These are phyloP conservation scores for Zopfia rhizophila DNA, from an alignment of 2,329 filamentous ascomycete species.

Conservation along the genomic window DNA sequence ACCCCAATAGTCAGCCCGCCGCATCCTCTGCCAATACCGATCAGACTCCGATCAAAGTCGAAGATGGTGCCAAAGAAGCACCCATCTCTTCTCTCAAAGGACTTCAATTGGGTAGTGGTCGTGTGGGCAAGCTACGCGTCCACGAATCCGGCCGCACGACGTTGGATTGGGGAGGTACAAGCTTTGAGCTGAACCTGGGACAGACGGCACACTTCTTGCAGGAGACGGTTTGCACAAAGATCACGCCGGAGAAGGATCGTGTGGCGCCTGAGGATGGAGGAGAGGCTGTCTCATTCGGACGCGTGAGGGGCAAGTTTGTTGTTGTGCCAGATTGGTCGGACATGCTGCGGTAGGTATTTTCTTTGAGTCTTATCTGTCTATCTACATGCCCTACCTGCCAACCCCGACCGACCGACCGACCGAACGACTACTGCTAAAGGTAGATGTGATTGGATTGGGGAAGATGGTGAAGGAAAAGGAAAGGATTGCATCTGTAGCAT, in stretches of 20 bases:
- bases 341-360: conserved; percentile 53
- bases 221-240: conserved; percentile 62
- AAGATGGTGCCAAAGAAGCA: conserved; percentile 35
- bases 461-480: too few relatives aligned
- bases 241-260: conserved; percentile 47
- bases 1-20: conserved; percentile 30
- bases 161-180: conserved; percentile 71
- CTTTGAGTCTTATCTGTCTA: too few relatives aligned
- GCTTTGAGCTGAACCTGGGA: conserved; percentile 67
- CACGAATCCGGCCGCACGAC: conserved; percentile 70
- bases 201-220: conserved; percentile 68
- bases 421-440: too few relatives aligned
- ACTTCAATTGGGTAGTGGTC: conserved; percentile 65
- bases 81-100: conserved; percentile 50
- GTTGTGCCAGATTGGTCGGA: conserved; percentile 69
- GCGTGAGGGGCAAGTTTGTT: conserved; percentile 72
- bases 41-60: conserved; percentile 39
- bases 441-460: too few relatives aligned
- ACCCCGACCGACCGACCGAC: too few relatives aligned
- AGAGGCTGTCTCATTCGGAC: conserved; percentile 66
- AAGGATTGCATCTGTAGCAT: too few relatives aligned
- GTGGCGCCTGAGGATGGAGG: conserved; percentile 49
- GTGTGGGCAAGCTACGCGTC: conserved; percentile 70
- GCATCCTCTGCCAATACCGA: conserved; percentile 3
- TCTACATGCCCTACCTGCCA: too few relatives aligned